These are phyloP conservation scores for Angophora floribunda DNA, from an alignment of 345 rosid species.

Conservation along the genomic window DNA sequence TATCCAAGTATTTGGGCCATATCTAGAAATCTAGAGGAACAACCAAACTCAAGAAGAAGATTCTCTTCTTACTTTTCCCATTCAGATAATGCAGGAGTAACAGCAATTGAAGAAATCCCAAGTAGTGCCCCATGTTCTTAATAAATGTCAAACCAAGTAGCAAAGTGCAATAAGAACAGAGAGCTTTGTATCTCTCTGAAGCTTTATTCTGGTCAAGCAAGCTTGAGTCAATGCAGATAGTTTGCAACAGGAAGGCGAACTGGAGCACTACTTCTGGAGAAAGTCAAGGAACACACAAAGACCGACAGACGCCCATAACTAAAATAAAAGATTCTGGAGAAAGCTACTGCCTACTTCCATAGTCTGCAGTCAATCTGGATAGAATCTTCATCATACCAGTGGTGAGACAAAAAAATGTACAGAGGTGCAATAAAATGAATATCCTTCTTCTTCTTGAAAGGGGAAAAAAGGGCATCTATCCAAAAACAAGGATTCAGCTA, in stretches of 20 bases:
- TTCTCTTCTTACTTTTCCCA: not conserved
- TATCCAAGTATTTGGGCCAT: not conserved
- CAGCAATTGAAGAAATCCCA: not conserved
- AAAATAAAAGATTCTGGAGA: not conserved
- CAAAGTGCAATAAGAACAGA: not conserved
- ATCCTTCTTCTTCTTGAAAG: not conserved
- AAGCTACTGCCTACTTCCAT: not conserved
- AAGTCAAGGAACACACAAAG: not conserved
- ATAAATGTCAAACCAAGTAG: not conserved
- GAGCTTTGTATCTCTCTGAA: not conserved
- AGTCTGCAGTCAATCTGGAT: not conserved
- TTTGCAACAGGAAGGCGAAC: not conserved
- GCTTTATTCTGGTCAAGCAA: not conserved
- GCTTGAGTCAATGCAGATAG: not conserved
- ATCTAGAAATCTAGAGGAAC: not conserved
- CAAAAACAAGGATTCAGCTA: not conserved
- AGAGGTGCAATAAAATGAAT: not conserved
- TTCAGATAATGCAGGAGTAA: not conserved
- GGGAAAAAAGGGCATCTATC: not conserved
- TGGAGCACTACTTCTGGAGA: not conserved
- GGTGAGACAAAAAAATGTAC: not conserved
- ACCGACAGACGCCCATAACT: not conserved
- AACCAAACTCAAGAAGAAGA: not conserved
- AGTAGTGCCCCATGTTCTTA: not conserved
- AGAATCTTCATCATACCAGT: not conserved